Evolutionary conservation across 2,329 filamentous ascomycete genomes (phyloP), one percentile per base, ranked within the genome.

Genomic region (Arthrobotrys pseudoclavata): DNA sequence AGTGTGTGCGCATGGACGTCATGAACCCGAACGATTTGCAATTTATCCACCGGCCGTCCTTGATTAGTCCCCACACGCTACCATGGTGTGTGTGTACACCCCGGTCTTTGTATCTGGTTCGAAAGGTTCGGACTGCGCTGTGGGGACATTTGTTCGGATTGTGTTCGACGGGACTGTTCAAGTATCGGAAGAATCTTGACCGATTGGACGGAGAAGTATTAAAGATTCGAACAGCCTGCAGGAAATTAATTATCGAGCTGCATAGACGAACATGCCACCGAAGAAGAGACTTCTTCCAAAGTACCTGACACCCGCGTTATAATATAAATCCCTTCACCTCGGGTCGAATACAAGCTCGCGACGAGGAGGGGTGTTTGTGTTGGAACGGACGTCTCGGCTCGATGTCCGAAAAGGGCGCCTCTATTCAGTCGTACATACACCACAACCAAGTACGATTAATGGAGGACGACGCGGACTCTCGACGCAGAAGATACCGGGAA

Each of bases 111-210:
- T 53, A 22, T 18, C 29, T 55, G 48, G 15, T 45, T 18, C n/a
- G 9, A 45, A 45, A 1, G 1, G 29, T 53, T 64, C 69, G 69
- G 62, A 69, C 34, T 60, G 20, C 9, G 31, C 9, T 75, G 70
- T 75, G 70, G 70, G 70, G 70, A 69, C 69, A 48, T 34, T 45
- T 52, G 20, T 42, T 53, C 22, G 47, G 40, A 62, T 22, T 42
- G 55, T 48, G 45, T 63, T 67, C 42, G 48, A 66, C 50, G 24
- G 31, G 29, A 66, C n/a, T 18, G 40, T 18, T 20, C n/a, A 45
- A 3, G 50, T 68, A 63, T 63, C 70, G 70, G 70, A 75, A 75
- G 70, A 75, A 75, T 75, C 22, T 68, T 48, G 70, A 24, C 70
- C 63, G 70, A 75, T 75, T 75, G 62, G 70, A 48, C 48, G 61